Evolutionary conservation across 1,284 basidiomycete genomes (phyloP), one percentile per base, ranked within the genome.

Genomic region (Naganishia sp.): DNA sequence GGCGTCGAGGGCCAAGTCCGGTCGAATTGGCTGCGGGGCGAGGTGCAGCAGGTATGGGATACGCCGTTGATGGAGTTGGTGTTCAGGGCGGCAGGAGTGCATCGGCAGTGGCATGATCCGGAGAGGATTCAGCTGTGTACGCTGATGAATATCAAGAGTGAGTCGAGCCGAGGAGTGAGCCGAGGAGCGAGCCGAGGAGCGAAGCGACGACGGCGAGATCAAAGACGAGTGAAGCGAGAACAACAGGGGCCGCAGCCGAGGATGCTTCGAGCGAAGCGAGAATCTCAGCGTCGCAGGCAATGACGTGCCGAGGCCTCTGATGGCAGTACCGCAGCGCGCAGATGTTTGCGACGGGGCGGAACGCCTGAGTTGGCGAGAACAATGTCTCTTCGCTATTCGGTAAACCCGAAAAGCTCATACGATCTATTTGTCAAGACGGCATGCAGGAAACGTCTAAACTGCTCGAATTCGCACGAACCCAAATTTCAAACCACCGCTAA

Each of bases 111-210:
- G 77, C 92, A 97, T 72, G 90, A 95, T 79, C 87, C 92, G 43
- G 85, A 81, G 72, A 90, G 95, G 80, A 87, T 99, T 43, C 95
- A 99, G 82, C 85, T 99, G 28, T 98, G 94, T 77, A 98, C 95
- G 2, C 85, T 99, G 39, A 94, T 98, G 90, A 99, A 98, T 79
- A 99, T 99, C 81, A 99, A 99, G 82, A 94, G 91, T 93, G 77
- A 71, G 89, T 84, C 42, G n/a, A 52, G 46, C 10, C n/a, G 11
- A n/a, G 36, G 36, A 39, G 28, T 13, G 36, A 39, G 36, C 9
- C 28, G 28, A 28, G 36, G 55, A 60, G 25, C n/a, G 25, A 21
- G 5, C 3, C 28, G 28, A 28, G 36, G 55, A 60, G 25, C n/a
- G 23, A 21, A 60, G 25, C 13, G 25, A 21, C 25, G 44, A 31